Evolutionary conservation across 805 yeast genomes (phyloP).

Genomic region (Lipomyces oligophaga): DNA sequence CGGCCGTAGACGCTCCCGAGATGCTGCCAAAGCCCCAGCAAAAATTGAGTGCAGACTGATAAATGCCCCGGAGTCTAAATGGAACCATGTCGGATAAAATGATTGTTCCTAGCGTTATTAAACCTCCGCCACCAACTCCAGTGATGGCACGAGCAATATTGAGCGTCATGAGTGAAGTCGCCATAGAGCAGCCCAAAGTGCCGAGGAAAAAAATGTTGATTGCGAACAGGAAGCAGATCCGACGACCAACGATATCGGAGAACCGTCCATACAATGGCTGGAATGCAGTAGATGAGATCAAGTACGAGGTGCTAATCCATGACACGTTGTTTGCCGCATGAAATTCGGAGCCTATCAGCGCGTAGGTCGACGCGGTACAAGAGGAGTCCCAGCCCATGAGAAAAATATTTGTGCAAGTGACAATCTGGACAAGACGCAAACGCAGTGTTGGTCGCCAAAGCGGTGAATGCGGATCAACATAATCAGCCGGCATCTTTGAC

Average conservation of each 20-base stretch:
- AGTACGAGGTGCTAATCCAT: slow-evolving; percentile 67
- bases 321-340: slow-evolving; percentile 47
- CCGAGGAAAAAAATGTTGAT: slow-evolving; percentile 26
- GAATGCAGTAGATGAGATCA: slow-evolving; percentile 61
- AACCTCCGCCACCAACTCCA: slow-evolving; percentile 92
- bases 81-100: slow-evolving; percentile 74
- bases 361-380: slow-evolving; percentile 48
- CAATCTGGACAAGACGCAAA: slow-evolving; percentile 29
- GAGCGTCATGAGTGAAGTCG: slow-evolving; percentile 25
- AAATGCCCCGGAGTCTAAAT: slow-evolving; percentile 69
- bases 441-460: slow-evolving; percentile 29
- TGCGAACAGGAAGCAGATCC: slow-evolving; percentile 38
- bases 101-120: slow-evolving; percentile 70
- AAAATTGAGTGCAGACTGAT: slow-evolving; percentile 45
- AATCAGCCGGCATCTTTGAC: slow-evolving; percentile 22
- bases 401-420: slow-evolving; percentile 40
- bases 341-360: slow-evolving; percentile 48
- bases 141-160: slow-evolving; percentile 56
- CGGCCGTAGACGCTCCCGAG: slow-evolving; percentile 60
- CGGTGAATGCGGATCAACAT: slow-evolving; percentile 25
- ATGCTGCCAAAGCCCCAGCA: slow-evolving; percentile 65
- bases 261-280: slow-evolving; percentile 65
- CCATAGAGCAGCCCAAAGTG: slow-evolving; percentile 30
- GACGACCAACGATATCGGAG: slow-evolving; percentile 49
- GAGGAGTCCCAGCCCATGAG: slow-evolving; percentile 49